Evolutionary conservation across 495 filamentous ascomycete genomes (phyloP), one percentile per base, ranked within the genome.

Genomic region (Podospora anserina): DNA sequence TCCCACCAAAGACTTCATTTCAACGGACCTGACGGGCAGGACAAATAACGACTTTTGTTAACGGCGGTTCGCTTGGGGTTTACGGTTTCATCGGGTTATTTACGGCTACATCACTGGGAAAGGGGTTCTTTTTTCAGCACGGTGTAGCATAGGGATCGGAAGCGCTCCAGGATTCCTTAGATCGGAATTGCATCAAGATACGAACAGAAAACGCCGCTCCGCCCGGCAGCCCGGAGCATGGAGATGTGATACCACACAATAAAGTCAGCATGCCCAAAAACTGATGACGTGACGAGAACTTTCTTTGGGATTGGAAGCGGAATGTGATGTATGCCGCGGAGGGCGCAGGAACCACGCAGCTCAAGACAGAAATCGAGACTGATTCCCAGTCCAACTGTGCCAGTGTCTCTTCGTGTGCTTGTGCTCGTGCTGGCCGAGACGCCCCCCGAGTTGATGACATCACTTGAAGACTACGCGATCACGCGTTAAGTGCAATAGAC

Each of bases 141-240:
- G 75, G 72, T 77, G 75, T 77, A 78, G 75, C 75, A 72, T 74
- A 76, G 65, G 73, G 75, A 74, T 73, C 71, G 76, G 77, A 79
- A 79, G 77, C 73, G 77, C 77, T 78, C 77, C 72, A 78, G 76
- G 78, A 32, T 63, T 76, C 72, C 72, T 72, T 72, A 69, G 74
- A 78, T 75, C 73, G 73, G 76, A 74, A 78, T 74, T 72, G 72
- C 72, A 75, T 74, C 74, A 73, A 69, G 71, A 74, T 71, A 73
- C 67, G 73, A 71, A 75, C 70, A 71, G 23, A 64, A 66, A 49
- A 62, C 64, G 63, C 61, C 66, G 34, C 32, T 63, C 64, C 67
- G 54, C 54, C 68, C 62, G 34, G 66, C 68, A 57, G 67, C 54
- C 65, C 68, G 70, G 57, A 63, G 59, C 67, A 67, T 63, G 69